Evolutionary conservation across 441 rosid genomes (phyloP), one percentile per base, ranked within the genome.

Genomic region (Brassica balearica): DNA sequence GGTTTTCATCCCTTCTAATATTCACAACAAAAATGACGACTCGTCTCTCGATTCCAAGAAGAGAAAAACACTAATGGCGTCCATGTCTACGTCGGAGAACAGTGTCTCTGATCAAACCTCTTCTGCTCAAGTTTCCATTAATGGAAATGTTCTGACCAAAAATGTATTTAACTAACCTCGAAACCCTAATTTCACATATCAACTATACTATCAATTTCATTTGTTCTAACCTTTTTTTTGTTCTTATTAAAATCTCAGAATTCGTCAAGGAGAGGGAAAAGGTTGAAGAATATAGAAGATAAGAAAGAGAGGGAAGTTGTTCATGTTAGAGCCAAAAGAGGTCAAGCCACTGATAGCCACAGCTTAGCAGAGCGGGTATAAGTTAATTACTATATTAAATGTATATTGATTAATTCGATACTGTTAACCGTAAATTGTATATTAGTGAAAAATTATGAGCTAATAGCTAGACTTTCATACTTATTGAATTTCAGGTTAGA

Each of bases 291-390:
- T 65, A 81, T 29, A 19, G 89, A 82, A 51, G 87, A 77, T 58
- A 80, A 85, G 80, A 84, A 82, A 53, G 79, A 82, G 34, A 83
- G 78, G 75, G 91, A 87, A 64, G 89, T 88, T 38, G 90, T 89
- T 84, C 93, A 89, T 80, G 91, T 89, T 43, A 88, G 93, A 84
- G 93, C 93, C 55, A 83, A 84, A 82, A 85, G 93, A 83, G 93
- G 93, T 14, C 90, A 89, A 80, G 93, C 93, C 63, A 88, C 91
- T 65, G 89, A 89, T 74, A 89, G 88, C 77, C 93, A 88, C 82
- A 89, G 93, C 82, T 83, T 89, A 80, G 90, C 91, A 8, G 93
- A 89, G 80, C 79, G 93, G 88, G 93, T 89, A 80, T 62, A 15
- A 7, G 6, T 25, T 8, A 17, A 62, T 68, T 60, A 19, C 12